Evolutionary conservation across 2,329 filamentous ascomycete species (phyloP), one percentile per base, ranked within the genome.

Genomic region (Periglandula ipomoeae): DNA sequence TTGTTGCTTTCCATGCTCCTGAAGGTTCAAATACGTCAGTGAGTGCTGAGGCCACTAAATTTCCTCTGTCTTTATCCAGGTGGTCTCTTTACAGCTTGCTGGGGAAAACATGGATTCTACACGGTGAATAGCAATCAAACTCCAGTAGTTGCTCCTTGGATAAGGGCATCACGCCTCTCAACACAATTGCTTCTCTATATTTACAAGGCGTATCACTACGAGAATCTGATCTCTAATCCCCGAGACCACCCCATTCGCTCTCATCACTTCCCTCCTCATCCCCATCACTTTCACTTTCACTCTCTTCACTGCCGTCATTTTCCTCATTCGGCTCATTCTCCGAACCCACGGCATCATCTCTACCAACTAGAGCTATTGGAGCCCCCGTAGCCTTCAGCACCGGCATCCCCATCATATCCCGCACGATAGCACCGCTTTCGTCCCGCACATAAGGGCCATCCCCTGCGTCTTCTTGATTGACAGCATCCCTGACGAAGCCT

Each of bases 401-500:
- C 8, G 65, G 66, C 64, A 64, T 67, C 17, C 65, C 68, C 54
- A 62, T 59, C 50, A 64, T 42, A 51, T 73, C 68, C 53, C 67
- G 63, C 3, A 72, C 68, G 44, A 81, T 69, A 53, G 68, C 70
- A 0, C 81, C 80, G 43, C 73, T 69, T 24, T 75, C 72, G 56
- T 78, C 79, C 53, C 78, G 65, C 47, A 76, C 65, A 45, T 78
- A 72, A 1, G 78, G 76, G 42, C 72, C 78, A 51, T 79, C 64
- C 38, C 47, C 52, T 10, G 48, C 50, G 37, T 11, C 50, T 6
- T 38, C 48, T 2, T 24, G 47, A 9, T 46, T 48, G 24, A 44
- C 51, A 32, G 44, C 48, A 23, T 58, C 61, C 30, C 64, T 61
- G 3, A 88, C 76, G 65, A 98, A 95, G 0, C 78, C 88, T n/a